Base-by-base conservation (phyloP, 495 filamentous ascomycete species). In the Aspergillus avenaceus region DNA sequence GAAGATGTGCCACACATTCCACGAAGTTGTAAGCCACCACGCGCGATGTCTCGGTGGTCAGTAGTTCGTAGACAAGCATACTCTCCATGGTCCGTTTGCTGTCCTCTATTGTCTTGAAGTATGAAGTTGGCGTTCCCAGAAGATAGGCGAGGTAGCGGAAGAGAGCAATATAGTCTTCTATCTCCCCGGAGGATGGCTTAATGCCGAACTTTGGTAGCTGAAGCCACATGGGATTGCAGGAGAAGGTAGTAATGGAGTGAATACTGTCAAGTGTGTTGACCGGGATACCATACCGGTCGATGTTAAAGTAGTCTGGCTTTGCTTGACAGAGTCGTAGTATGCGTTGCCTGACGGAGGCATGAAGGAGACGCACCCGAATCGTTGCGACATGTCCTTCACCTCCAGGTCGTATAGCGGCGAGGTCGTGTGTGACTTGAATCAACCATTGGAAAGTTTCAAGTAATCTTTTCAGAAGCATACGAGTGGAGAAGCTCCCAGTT, bases 261-360 rank as follows among this genome's bases (percentile, higher is more conserved):
- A 89, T 77, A 31, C 70, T 75, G 64, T 90, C 86, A 8, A 90
- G 71, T 52, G 86, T 79, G 63, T 86, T 90, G 55, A 88, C 78
- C 1, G 87, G 87, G 1, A 86, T 61, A 4, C 87, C 87, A 52
- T 66, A 73, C n/a, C 64, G 50, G 22, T 75, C 60, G 1, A 77
- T 59, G 49, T 82, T 69, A 61, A 82, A 90, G 64, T 90, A 89
- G 6, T 63, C 61, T 1, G 83, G 80, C 55, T 14, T 63, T 52
- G 5, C 55, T 36, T 16, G 75, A 22, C 19, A 73, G 22, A 89
- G 73, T 18, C 71, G 73, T 55, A 84, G 63, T 41, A 90, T 87
- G 18, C 83, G 76, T 44, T 78, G 70, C 4, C 87, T 77, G 8
- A 89, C 85, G 3, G 83, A 77, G 4, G 86, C 77, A 58, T 90